Percentiles rank a stretch among this genome's conserved stretches.
Evolutionary conservation across 768 basidiomycete species (phyloP).

Genomic region (Calvatia gigantea): DNA sequence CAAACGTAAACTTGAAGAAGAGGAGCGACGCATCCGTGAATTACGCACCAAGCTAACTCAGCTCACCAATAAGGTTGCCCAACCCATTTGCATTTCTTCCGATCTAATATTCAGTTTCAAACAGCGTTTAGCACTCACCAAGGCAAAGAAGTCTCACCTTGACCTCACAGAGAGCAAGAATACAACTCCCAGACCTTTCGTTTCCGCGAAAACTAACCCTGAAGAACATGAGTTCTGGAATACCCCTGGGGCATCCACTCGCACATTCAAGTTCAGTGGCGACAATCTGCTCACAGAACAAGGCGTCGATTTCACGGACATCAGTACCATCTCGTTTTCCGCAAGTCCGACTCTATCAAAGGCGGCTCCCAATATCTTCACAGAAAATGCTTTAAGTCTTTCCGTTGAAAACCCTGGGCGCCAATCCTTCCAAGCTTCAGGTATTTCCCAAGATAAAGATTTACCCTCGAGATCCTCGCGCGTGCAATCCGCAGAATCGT

Average conservation of each 20-base stretch:
- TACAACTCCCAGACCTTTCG: slow-evolving; percentile 11
- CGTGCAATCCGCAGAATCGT: not conserved
- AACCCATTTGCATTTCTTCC: not conserved
- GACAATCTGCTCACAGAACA: slow-evolving; percentile 60
- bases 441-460: not conserved
- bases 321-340: slow-evolving; percentile 46
- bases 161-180: slow-evolving; percentile 1
- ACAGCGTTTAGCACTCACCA: not conserved
- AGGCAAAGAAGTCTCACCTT: slow-evolving; percentile 9
- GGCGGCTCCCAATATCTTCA: slow-evolving; percentile 1
- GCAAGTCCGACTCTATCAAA: not conserved
- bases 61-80: slow-evolving; percentile 37
- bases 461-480: not conserved
- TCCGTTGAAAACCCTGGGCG: slow-evolving; percentile 1
- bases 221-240: slow-evolving; percentile 61
- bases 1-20: slow-evolving; percentile 35
- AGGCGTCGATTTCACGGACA: slow-evolving; percentile 51
- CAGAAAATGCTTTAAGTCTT: not conserved
- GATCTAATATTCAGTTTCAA: slow-evolving; percentile 7
- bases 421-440: not conserved
- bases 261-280: slow-evolving; percentile 60
- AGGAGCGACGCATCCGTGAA: slow-evolving; percentile 37
- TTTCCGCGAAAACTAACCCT: slow-evolving; percentile 26
- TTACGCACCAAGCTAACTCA: slow-evolving; percentile 35
- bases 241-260: slow-evolving; percentile 50